A percentile compares a stretch with the other conserved stretches of the same genome.
These are phyloP conservation scores for Breynia disticha DNA, from an alignment of 441 rosid genomes.

Conservation along the genomic window DNA sequence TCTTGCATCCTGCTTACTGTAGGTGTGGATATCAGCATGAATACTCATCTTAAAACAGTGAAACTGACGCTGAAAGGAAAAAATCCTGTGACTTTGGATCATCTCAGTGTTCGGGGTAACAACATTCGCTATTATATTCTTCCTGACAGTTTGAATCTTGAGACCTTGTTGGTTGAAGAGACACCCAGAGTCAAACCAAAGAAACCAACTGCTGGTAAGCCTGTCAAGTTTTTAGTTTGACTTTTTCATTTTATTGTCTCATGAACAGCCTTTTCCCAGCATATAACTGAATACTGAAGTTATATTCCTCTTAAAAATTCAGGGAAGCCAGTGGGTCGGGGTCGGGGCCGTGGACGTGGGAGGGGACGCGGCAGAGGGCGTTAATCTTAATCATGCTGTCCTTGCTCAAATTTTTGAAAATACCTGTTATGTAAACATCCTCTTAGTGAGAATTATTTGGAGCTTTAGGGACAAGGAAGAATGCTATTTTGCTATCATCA, in stretches of 20 bases:
- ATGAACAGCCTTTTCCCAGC: background rate
- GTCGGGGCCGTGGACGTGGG: conserved; percentile 91
- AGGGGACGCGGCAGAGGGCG: conserved; percentile 93
- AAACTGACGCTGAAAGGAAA: conserved; percentile 88
- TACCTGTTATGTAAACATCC: conserved; percentile 18
- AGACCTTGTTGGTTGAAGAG: conserved; percentile 90
- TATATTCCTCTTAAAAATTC: conserved; percentile 10
- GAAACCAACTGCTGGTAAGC: conserved; percentile 85
- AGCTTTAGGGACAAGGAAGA: conserved; percentile 11
- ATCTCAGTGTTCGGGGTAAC: conserved; percentile 93
- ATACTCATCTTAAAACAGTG: conserved; percentile 87
- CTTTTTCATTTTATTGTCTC: background rate
- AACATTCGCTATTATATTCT: conserved; percentile 92
- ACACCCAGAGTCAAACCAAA: conserved; percentile 88
- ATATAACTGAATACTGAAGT: conserved; percentile 5
- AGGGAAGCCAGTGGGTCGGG: conserved; percentile 86
- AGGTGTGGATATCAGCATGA: conserved; percentile 97
- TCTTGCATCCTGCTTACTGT: conserved; percentile 14
- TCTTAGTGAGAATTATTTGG: conserved; percentile 18
- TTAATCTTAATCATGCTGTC: conserved; percentile 15
- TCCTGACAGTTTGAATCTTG: conserved; percentile 96
- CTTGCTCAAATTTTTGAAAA: conserved; percentile 17
- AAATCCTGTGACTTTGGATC: conserved; percentile 84
- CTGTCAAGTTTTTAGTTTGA: background rate
- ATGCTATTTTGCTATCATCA: conserved; percentile 4